A percentile compares a stretch with the other conserved stretches of the same genome.
Conservation (phyloP, 1,284 basidiomycete genomes). For the Sporisorium reilianum region DNA sequence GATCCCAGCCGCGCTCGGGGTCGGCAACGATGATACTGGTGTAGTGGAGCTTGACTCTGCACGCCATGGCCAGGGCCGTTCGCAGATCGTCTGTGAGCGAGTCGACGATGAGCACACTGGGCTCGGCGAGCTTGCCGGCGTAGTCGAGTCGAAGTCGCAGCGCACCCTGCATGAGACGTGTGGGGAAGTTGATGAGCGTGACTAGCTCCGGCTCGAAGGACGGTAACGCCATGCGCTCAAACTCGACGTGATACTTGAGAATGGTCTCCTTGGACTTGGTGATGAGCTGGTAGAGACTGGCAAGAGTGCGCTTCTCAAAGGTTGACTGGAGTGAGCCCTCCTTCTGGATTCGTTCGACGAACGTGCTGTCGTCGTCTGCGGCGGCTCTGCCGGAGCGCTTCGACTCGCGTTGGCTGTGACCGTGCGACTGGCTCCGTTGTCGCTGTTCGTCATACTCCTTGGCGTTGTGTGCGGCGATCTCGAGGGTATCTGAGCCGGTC, state of each 20-base stretch:
- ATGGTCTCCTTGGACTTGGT: constrained; percentile 88
- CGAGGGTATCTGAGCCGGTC: constrained; percentile 63
- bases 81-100: constrained; percentile 95
- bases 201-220: constrained; percentile 93
- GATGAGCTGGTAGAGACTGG: constrained; percentile 86
- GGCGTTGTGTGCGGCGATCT: constrained; percentile 42
- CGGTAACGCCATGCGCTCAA: constrained; percentile 87
- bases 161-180: constrained; percentile 90
- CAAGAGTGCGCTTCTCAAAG: constrained; percentile 92
- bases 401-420: constrained; percentile 20
- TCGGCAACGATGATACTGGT: constrained; percentile 86
- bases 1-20: constrained; percentile 85
- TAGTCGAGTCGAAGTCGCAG: constrained; percentile 90
- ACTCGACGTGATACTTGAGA: constrained; percentile 80
- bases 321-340: constrained; percentile 94
- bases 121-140: constrained; percentile 85
- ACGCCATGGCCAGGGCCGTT: constrained; percentile 90
- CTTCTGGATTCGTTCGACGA: constrained; percentile 93
- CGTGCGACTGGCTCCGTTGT: constrained; percentile 16
- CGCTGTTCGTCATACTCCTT: constrained; percentile 12
- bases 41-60: constrained; percentile 93
- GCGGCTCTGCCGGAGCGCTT: constrained; percentile 16
- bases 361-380: constrained; percentile 70
- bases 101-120: constrained; percentile 86
- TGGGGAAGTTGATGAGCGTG: constrained; percentile 93